These are phyloP conservation scores for Dentipellis fragilis DNA, from an alignment of 768 basidiomycete genomes.

Conservation along the genomic window DNA sequence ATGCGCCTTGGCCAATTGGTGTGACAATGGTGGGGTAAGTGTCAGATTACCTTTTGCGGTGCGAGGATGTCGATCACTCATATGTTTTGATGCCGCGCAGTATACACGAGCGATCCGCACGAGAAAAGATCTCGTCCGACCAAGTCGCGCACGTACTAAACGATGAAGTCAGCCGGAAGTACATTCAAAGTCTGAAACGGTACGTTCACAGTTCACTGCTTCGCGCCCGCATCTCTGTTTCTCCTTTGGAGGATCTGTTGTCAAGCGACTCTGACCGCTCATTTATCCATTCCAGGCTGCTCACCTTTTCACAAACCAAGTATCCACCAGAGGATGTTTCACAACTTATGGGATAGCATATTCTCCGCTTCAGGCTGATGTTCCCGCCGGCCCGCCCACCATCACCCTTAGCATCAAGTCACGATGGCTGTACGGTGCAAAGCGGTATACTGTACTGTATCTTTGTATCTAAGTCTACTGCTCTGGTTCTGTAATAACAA, in stretches of 20 bases:
- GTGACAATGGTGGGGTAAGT: slow-evolving; percentile 97
- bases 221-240: not conserved
- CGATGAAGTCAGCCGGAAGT: slow-evolving; percentile 97
- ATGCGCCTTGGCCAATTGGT: slow-evolving; percentile 99
- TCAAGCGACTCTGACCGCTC: slow-evolving; percentile 2
- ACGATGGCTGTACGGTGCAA: not conserved
- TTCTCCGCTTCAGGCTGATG: not conserved
- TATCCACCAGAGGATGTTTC: slow-evolving; percentile 90
- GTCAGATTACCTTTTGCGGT: not conserved
- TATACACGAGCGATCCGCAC: slow-evolving; percentile 95
- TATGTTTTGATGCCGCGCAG: slow-evolving; percentile 25
- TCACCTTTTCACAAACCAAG: slow-evolving; percentile 94
- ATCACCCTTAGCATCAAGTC: not conserved
- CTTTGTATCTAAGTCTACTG: not conserved
- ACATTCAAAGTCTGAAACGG: slow-evolving; percentile 96
- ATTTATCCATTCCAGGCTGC: slow-evolving; percentile 42
- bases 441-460: not conserved
- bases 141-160: slow-evolving; percentile 98
- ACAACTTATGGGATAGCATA: slow-evolving; percentile 77
- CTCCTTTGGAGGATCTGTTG: not conserved
- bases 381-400: not conserved
- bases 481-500: not conserved
- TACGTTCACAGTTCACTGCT: slow-evolving; percentile 22
- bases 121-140: slow-evolving; percentile 95
- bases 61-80: not conserved